Percentiles rank a stretch among this genome's conserved stretches.
Conservation (phyloP, 805 yeast species). For the Myxozyma monticola region DNA sequence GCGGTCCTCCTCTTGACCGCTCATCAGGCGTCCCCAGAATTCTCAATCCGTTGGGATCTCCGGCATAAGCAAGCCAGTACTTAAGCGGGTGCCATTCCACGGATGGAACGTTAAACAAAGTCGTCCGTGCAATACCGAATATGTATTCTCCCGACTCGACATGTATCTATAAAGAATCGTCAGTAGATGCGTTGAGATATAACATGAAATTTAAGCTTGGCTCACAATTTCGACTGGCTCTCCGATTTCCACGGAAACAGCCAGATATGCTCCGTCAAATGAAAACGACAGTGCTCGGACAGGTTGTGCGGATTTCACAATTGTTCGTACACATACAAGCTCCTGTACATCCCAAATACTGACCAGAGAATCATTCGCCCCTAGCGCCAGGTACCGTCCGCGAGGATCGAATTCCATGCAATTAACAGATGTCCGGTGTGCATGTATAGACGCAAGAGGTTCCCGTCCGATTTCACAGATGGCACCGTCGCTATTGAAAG, state of each 20-base stretch:
- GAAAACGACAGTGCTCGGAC: constrained; percentile 45
- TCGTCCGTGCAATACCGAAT: constrained; percentile 15
- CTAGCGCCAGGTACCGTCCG: constrained; percentile 53
- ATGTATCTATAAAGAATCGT: constrained; percentile 33
- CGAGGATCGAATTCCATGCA: constrained; percentile 52
- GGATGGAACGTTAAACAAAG: constrained; percentile 34
- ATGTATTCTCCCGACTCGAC: constrained; percentile 36
- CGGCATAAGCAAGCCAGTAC: constrained; percentile 36
- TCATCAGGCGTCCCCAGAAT: too few relatives aligned
- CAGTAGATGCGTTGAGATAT: neutral
- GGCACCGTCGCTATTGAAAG: constrained; percentile 13
- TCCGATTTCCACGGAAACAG: constrained; percentile 47
- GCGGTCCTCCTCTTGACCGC: too few relatives aligned
- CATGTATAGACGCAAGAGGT: constrained; percentile 35
- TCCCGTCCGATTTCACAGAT: constrained; percentile 6
- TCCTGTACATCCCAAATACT: constrained; percentile 50
- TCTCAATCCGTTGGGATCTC: constrained; percentile 32
- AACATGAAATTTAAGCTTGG: neutral
- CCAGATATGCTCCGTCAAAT: constrained; percentile 50
- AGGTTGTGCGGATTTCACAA: constrained; percentile 37
- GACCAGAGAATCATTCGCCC: constrained; percentile 58
- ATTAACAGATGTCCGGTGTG: constrained; percentile 55
- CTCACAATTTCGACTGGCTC: constrained; percentile 45
- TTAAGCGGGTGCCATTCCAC: constrained; percentile 40
- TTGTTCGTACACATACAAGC: constrained; percentile 43